These are phyloP conservation scores for Agapanthus africanus DNA, from an alignment of 106 monocot genomes.

Conservation along the genomic window DNA sequence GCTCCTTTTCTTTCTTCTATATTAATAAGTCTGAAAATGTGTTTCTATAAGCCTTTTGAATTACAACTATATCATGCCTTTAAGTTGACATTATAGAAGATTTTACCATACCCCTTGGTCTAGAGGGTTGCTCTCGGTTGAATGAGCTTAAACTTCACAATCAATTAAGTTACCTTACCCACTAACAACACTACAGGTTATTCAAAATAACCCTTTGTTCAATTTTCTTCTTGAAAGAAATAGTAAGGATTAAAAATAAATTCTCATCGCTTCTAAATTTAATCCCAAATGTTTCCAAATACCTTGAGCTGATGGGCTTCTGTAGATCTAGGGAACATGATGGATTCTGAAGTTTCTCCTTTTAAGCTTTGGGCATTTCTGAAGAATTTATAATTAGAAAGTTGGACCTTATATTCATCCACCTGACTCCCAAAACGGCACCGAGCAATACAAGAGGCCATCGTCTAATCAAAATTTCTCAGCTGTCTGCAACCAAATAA, in stretches of 20 bases:
- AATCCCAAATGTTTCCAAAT: neutral
- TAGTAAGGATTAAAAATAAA: neutral
- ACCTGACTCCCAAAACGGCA: conserved; percentile 3
- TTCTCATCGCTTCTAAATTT: neutral
- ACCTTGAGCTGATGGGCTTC: conserved; percentile 11
- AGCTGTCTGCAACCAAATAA: neutral
- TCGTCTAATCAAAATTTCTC: neutral
- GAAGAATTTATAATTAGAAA: neutral
- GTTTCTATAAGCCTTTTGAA: too few relatives aligned
- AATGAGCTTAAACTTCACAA: neutral
- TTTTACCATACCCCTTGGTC: too few relatives aligned
- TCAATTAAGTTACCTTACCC: neutral
- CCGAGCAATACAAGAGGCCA: conserved; percentile 14
- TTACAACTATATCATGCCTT: too few relatives aligned
- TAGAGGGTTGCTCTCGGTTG: too few relatives aligned
- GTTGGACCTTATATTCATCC: neutral
- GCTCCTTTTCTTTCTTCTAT: neutral
- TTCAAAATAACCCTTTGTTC: neutral
- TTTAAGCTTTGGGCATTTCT: neutral
- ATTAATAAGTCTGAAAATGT: neutral
- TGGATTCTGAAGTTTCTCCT: neutral
- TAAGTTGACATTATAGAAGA: too few relatives aligned
- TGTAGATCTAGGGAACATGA: neutral
- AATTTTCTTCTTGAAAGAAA: neutral
- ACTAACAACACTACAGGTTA: too few relatives aligned